Evolutionary conservation across 768 basidiomycete genomes (phyloP).

Genomic region (Lyophyllum atratum): DNA sequence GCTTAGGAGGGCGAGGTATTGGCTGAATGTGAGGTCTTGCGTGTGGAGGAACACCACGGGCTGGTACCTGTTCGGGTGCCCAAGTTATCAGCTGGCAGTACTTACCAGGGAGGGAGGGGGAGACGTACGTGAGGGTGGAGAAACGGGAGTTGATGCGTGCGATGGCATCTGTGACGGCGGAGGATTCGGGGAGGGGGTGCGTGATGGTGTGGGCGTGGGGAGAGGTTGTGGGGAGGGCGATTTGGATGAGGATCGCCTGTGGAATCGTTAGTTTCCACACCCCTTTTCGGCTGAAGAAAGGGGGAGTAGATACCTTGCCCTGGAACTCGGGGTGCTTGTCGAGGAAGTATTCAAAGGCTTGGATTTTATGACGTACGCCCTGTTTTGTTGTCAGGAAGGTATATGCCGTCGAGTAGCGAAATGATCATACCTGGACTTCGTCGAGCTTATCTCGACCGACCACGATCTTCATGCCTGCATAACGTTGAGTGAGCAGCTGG

Average conservation of each 20-base stretch:
- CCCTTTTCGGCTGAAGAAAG: neutral
- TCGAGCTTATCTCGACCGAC: slow-evolving; percentile 91
- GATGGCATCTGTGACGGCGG: slow-evolving; percentile 73
- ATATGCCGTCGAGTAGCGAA: neutral
- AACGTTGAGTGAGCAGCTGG: slow-evolving; percentile 73
- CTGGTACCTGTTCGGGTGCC: slow-evolving; percentile 47
- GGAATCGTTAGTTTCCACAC: neutral
- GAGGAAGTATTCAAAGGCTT: slow-evolving; percentile 82
- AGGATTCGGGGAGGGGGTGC: slow-evolving; percentile 27
- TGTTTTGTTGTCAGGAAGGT: slow-evolving; percentile 14
- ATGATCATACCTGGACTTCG: slow-evolving; percentile 60
- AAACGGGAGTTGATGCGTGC: slow-evolving; percentile 82
- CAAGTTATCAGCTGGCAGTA: neutral
- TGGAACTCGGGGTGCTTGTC: slow-evolving; percentile 80
- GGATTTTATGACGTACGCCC: slow-evolving; percentile 82
- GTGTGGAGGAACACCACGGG: slow-evolving; percentile 87
- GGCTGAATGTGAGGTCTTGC: slow-evolving; percentile 81
- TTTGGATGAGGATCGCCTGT: slow-evolving; percentile 81
- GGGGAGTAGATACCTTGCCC: slow-evolving; percentile 52
- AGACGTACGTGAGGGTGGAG: slow-evolving; percentile 68
- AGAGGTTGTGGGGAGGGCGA: slow-evolving; percentile 82
- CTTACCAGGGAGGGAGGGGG: neutral
- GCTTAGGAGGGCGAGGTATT: slow-evolving; percentile 80
- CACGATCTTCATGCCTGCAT: slow-evolving; percentile 83
- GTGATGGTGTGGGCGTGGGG: slow-evolving; percentile 61